phyloP scores from a whole-genome alignment of 169 alveolate genomes.

The Plasmodium knowlesi region DNA sequence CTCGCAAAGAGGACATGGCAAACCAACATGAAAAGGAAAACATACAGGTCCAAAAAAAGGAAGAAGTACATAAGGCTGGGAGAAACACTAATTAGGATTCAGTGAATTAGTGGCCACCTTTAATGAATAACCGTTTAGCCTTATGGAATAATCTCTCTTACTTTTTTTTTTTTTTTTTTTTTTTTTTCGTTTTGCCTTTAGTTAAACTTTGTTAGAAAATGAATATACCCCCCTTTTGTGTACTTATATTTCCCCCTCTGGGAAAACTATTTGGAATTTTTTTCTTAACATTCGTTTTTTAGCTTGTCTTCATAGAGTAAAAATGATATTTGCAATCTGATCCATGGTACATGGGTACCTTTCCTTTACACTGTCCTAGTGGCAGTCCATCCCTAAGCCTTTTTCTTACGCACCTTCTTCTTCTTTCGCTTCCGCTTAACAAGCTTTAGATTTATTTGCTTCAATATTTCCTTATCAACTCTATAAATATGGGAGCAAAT shows the following conservation, averaged over 20 bases:
- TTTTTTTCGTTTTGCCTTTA: not conserved
- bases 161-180: not conserved
- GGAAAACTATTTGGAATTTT: not conserved
- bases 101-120: slow-evolving; percentile 11
- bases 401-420: slow-evolving; percentile 24
- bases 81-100: slow-evolving; percentile 80
- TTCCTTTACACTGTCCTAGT: not conserved
- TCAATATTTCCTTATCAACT: slow-evolving; percentile 39
- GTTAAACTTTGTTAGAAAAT: not conserved
- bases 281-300: not conserved
- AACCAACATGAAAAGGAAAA: slow-evolving; percentile 82
- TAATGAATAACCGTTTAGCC: not conserved
- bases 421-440: slow-evolving; percentile 55
- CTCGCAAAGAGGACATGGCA: slow-evolving; percentile 80
- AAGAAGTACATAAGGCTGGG: slow-evolving; percentile 82
- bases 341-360: not conserved
- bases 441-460: slow-evolving; percentile 52
- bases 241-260: not conserved
- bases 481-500: slow-evolving; percentile 15
- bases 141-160: not conserved
- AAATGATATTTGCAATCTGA: not conserved
- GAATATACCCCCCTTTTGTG: not conserved
- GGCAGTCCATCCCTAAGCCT: not conserved
- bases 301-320: not conserved
- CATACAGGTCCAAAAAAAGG: slow-evolving; percentile 78